These are phyloP conservation scores for Solanum lycopersicoides DNA, from an alignment of 257 asterid genomes.

Conservation along the genomic window DNA sequence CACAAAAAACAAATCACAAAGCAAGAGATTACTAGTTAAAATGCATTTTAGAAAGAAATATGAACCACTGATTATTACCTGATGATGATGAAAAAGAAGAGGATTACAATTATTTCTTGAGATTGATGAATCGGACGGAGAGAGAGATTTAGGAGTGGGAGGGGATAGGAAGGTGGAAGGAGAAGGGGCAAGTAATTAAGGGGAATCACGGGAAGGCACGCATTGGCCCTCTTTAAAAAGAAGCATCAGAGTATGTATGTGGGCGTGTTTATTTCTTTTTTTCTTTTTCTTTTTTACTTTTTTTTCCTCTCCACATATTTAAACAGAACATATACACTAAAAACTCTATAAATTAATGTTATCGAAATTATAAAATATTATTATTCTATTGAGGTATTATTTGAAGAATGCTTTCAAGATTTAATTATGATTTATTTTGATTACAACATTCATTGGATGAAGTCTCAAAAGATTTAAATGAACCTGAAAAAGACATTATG, in stretches of 20 bases:
- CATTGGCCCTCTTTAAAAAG: constrained; percentile 11
- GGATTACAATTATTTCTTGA: neutral
- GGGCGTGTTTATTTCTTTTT: neutral
- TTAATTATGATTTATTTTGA: too few species aligned
- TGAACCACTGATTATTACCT: neutral
- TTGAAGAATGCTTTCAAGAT: neutral
- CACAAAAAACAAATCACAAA: neutral
- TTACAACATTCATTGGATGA: neutral
- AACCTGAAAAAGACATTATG: neutral
- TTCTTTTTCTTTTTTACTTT: neutral
- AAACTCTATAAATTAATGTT: neutral
- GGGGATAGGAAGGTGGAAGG: neutral
- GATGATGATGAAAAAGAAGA: neutral
- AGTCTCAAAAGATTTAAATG: neutral
- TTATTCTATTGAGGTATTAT: neutral
- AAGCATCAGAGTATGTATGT: neutral
- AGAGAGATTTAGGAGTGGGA: neutral
- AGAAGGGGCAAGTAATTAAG: constrained; percentile 20
- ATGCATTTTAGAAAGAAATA: neutral
- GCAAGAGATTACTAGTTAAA: neutral
- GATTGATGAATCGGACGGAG: neutral
- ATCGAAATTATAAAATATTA: neutral
- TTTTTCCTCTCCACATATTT: neutral
- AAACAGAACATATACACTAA: too few species aligned
- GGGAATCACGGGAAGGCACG: constrained; percentile 24